phyloP scores from a whole-genome alignment of 495 filamentous ascomycete species.

The Hypoxylon fuscum region DNA sequence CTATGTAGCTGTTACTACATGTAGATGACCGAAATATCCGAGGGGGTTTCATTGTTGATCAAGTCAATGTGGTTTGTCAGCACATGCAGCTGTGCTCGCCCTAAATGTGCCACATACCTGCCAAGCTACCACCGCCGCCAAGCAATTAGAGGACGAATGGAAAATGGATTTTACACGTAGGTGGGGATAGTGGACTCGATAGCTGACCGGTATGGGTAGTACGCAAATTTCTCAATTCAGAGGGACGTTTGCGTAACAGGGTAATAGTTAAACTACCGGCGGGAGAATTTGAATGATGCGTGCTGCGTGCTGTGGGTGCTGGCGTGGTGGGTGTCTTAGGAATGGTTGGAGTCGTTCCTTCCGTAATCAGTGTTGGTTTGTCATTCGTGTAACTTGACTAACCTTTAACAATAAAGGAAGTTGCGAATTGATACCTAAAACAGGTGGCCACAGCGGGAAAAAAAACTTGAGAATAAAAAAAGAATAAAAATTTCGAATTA shows the following conservation, averaged over 20 bases:
- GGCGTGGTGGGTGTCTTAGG: too few species aligned
- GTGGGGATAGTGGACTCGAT: conserved; percentile 17
- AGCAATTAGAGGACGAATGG: conserved; percentile 26
- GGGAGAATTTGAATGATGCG: conserved; percentile 19
- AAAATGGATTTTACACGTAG: conserved; percentile 17
- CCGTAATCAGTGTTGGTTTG: conserved; percentile 40
- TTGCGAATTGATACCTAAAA: conserved; percentile 41
- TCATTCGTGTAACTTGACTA: conserved; percentile 39
- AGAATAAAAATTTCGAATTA: conserved; percentile 1
- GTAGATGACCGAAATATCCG: conserved; percentile 39
- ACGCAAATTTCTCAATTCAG: conserved; percentile 10
- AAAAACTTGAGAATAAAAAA: not conserved
- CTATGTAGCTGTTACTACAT: too few species aligned
- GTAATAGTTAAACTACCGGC: conserved; percentile 29
- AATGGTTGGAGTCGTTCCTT: conserved; percentile 11
- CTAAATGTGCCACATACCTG: conserved; percentile 29
- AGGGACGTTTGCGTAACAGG: conserved; percentile 29
- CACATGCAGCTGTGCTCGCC: conserved; percentile 28
- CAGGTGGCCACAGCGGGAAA: conserved; percentile 11
- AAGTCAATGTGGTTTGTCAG: conserved; percentile 36
- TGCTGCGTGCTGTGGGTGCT: too few species aligned
- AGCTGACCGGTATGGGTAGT: conserved; percentile 13
- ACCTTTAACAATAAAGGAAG: conserved; percentile 22
- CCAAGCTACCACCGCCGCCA: conserved; percentile 6
- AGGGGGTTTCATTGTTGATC: conserved; percentile 22